A percentile compares a stretch with the other conserved stretches of the same genome.
phyloP scores from a whole-genome alignment of 2,329 filamentous ascomycete genomes.

The Monilinia laxa region DNA sequence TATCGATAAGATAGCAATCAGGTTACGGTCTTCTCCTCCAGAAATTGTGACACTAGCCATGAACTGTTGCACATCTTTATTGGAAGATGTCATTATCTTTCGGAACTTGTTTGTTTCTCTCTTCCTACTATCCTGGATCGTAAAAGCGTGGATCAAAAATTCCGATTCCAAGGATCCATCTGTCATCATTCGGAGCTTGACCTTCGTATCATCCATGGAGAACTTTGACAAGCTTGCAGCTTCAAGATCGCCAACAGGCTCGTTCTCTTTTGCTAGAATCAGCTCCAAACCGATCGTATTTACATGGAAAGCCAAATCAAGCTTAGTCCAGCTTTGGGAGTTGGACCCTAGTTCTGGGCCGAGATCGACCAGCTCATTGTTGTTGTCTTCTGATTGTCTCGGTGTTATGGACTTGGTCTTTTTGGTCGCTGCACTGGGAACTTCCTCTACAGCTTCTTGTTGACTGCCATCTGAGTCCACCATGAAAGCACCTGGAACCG shows the following conservation, averaged over 20 bases:
- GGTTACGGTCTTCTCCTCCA: constrained; percentile 72
- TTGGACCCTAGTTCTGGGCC: constrained; percentile 69
- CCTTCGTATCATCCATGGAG: constrained; percentile 85
- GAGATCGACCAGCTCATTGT: constrained; percentile 52
- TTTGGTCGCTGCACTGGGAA: constrained; percentile 53
- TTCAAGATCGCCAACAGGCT: constrained; percentile 76
- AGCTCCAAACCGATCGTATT: constrained; percentile 86
- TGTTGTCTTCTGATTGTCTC: constrained; percentile 37
- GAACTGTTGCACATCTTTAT: constrained; percentile 92
- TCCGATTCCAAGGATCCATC: constrained; percentile 92
- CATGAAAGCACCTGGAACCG: constrained; percentile 83
- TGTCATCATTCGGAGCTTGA: constrained; percentile 90
- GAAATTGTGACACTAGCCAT: constrained; percentile 97
- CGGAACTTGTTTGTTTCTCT: constrained; percentile 92
- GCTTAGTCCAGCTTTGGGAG: constrained; percentile 80
- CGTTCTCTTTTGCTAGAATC: constrained; percentile 70
- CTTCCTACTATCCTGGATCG: constrained; percentile 87
- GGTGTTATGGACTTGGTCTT: constrained; percentile 32
- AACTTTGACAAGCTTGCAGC: constrained; percentile 87
- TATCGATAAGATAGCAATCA: constrained; percentile 89
- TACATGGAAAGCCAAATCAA: constrained; percentile 88
- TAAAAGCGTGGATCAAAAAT: constrained; percentile 89
- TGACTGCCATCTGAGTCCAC: constrained; percentile 70
- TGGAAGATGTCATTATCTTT: constrained; percentile 96
- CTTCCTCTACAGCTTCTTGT: constrained; percentile 71